phyloP scores from a whole-genome alignment of 2,329 filamentous ascomycete genomes.

The Ascocoryne sarcoides region DNA sequence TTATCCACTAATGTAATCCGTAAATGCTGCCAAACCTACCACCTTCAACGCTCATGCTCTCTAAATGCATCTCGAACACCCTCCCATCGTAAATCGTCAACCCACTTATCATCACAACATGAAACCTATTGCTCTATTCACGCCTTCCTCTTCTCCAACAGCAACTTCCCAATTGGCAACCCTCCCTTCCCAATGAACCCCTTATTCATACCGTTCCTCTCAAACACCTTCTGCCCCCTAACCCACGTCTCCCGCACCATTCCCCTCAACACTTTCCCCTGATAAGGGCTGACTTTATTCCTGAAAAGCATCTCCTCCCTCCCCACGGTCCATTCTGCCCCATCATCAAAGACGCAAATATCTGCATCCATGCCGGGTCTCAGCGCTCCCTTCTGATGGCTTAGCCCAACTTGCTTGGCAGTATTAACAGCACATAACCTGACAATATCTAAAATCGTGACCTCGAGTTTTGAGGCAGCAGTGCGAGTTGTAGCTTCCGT shows the following conservation, averaged over 20 bases:
- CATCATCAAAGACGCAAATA: conserved; percentile 84
- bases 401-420: conserved; percentile 76
- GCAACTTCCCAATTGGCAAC: conserved; percentile 36
- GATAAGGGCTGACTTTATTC: conserved; percentile 29
- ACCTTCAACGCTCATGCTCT: too few species aligned
- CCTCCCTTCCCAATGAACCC: conserved; percentile 40
- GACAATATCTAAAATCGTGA: conserved; percentile 64
- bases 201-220: conserved; percentile 17
- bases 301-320: conserved; percentile 70
- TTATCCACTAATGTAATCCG: too few species aligned
- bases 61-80: too few species aligned
- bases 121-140: neutral
- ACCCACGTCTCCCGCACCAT: conserved; percentile 29
- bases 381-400: conserved; percentile 73
- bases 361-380: conserved; percentile 80
- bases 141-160: conserved; percentile 36
- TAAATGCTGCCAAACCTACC: too few species aligned
- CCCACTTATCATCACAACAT: too few species aligned
- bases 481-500: conserved; percentile 38
- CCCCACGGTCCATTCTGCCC: conserved; percentile 65
- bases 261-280: conserved; percentile 58
- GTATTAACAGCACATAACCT: conserved; percentile 81
- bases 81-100: neutral
- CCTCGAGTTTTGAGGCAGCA: conserved; percentile 10
- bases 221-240: conserved; percentile 26